These are phyloP conservation scores for Alternaria brassicicola DNA, from an alignment of 2,329 filamentous ascomycete species.

Conservation along the genomic window DNA sequence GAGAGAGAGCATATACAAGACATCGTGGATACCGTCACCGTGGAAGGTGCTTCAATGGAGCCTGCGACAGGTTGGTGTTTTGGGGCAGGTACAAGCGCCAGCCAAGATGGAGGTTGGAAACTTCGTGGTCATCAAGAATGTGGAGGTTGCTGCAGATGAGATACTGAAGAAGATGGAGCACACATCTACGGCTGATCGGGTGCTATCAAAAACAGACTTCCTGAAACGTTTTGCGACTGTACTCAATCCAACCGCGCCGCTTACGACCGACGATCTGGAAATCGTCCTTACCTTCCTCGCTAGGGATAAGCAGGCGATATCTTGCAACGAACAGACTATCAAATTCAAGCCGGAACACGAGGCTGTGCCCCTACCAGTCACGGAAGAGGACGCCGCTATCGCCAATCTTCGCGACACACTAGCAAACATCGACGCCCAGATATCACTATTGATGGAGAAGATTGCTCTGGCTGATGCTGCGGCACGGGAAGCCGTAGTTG, in stretches of 20 bases:
- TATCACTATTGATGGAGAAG: constrained; percentile 66
- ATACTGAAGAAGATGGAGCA: constrained; percentile 48
- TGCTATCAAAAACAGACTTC: constrained; percentile 46
- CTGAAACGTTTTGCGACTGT: constrained; percentile 37
- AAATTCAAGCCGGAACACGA: constrained; percentile 66
- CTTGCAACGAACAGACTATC: constrained; percentile 77
- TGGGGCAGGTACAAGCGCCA: constrained; percentile 55
- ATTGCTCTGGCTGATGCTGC: constrained; percentile 57
- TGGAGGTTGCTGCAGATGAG: constrained; percentile 60
- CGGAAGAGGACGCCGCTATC: constrained; percentile 79
- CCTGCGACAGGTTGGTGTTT: constrained; percentile 67
- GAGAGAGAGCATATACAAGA: constrained; percentile 73
- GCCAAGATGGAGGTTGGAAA: constrained; percentile 66
- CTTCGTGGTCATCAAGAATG: constrained; percentile 70
- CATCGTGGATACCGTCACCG: constrained; percentile 71
- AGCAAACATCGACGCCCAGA: constrained; percentile 67
- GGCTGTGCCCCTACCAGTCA: constrained; percentile 62
- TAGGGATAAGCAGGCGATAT: constrained; percentile 71
- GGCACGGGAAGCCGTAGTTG: constrained; percentile 72
- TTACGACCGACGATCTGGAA: constrained; percentile 69
- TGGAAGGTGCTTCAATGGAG: constrained; percentile 79
- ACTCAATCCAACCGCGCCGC: constrained; percentile 33
- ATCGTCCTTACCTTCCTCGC: constrained; percentile 64
- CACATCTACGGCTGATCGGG: constrained; percentile 42
- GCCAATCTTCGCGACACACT: constrained; percentile 80